A percentile compares a stretch with the other conserved stretches of the same genome.
Conservation (phyloP, 2,329 filamentous ascomycete species). For the Penicillium paneum region DNA sequence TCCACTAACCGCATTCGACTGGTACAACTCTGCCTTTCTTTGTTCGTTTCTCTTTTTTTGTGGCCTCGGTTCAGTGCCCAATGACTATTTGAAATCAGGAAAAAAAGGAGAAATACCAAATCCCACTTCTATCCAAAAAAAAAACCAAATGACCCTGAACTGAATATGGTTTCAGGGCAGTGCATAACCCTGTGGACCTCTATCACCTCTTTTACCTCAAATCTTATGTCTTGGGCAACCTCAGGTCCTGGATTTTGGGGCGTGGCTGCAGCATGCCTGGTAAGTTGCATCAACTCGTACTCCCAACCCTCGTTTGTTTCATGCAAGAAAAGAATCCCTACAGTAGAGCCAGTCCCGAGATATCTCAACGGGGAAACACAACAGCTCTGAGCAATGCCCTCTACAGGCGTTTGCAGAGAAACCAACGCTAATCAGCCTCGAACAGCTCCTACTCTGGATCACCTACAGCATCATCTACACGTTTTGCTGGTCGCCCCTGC, state of each 20-base stretch:
- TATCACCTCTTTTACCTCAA: neutral
- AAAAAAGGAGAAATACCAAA: neutral
- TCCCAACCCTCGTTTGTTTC: neutral
- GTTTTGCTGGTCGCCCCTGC: conserved; percentile 25
- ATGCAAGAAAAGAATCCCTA: conserved; percentile 15
- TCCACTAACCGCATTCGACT: neutral
- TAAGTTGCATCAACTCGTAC: conserved; percentile 21
- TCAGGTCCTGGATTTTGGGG: conserved; percentile 14
- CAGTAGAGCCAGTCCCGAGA: neutral
- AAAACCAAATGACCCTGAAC: neutral
- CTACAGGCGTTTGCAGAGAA: neutral
- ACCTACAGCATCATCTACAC: conserved; percentile 15
- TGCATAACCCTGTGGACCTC: conserved; percentile 1
- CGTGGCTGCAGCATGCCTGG: conserved; percentile 15
- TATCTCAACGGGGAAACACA: neutral
- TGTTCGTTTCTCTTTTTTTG: neutral
- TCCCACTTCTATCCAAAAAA: neutral
- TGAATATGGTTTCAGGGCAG: conserved; percentile 8
- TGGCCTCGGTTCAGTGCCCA: neutral
- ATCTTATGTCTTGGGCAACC: conserved; percentile 11
- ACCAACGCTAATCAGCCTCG: neutral
- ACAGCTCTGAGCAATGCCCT: neutral
- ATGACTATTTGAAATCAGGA: neutral
- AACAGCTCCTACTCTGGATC: conserved; percentile 3
- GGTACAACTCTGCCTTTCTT: neutral